phyloP scores from a whole-genome alignment of 495 filamentous ascomycete genomes.

The Aspergillus campestris region DNA sequence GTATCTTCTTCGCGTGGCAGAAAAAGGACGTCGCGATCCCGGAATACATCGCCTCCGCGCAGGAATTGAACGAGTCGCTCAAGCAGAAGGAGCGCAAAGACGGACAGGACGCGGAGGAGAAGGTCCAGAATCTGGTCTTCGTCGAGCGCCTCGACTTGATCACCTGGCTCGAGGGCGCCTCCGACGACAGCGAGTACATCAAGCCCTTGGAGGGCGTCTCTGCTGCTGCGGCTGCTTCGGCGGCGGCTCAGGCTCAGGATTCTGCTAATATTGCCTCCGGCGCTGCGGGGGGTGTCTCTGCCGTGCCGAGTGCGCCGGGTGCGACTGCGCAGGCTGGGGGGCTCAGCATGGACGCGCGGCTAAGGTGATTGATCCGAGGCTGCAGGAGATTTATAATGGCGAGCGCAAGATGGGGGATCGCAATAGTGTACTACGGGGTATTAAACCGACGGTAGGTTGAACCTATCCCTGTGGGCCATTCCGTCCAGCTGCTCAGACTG shows the following conservation, averaged over 20 bases:
- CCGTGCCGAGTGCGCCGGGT: slow-evolving; percentile 30
- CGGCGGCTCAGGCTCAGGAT: slow-evolving; percentile 27
- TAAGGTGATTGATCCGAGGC: slow-evolving; percentile 65
- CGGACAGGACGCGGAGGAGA: slow-evolving; percentile 30
- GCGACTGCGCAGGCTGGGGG: slow-evolving; percentile 37
- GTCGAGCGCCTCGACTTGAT: slow-evolving; percentile 84
- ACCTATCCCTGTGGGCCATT: background rate
- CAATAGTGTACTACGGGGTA: slow-evolving; percentile 78
- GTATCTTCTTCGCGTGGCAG: slow-evolving; percentile 89
- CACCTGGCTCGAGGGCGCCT: slow-evolving; percentile 82
- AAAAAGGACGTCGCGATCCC: slow-evolving; percentile 82
- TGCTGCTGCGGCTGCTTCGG: slow-evolving; percentile 39
- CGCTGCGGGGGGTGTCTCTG: slow-evolving; percentile 29
- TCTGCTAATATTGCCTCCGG: slow-evolving; percentile 37
- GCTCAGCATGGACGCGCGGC: slow-evolving; percentile 37
- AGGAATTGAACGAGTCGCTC: slow-evolving; percentile 73
- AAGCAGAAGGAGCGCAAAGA: slow-evolving; percentile 44
- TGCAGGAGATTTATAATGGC: slow-evolving; percentile 81
- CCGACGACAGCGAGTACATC: slow-evolving; percentile 87
- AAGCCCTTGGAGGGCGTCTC: slow-evolving; percentile 62
- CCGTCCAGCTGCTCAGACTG: background rate
- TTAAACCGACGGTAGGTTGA: slow-evolving; percentile 74
- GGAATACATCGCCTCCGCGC: slow-evolving; percentile 79
- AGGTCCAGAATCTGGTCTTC: slow-evolving; percentile 77
- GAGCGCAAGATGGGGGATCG: slow-evolving; percentile 89